These are phyloP conservation scores for Arabis alpina DNA, from an alignment of 345 rosid genomes.

Conservation along the genomic window DNA sequence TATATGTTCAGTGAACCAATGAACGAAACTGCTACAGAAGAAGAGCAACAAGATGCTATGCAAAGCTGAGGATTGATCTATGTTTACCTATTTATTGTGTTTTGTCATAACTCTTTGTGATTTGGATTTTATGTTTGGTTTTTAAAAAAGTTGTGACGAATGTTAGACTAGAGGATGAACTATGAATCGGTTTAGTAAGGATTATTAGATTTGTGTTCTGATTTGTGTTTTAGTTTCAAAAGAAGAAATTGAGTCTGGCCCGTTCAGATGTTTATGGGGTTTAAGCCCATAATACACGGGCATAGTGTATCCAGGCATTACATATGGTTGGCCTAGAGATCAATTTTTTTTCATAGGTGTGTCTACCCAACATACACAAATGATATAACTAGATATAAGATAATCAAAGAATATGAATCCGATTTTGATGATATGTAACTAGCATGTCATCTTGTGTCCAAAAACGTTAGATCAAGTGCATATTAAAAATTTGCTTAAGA, in stretches of 20 bases:
- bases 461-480: no score
- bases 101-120: constrained; percentile 1
- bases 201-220: not conserved
- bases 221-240: not conserved
- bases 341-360: no score
- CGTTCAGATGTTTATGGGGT: no score
- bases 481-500: no score
- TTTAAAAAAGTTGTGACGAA: not conserved
- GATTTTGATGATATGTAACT: no score
- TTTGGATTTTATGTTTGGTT: constrained; percentile 13
- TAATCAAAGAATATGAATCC: no score
- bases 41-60: constrained; percentile 55
- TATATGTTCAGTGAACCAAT: constrained; percentile 78
- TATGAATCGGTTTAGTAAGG: constrained; percentile 1
- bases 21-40: constrained; percentile 43
- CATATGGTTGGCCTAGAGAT: no score
- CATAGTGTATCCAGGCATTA: no score
- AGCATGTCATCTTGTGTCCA: no score
- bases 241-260: constrained; percentile 3
- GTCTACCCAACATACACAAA: no score
- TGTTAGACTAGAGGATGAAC: not conserved
- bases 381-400: no score
- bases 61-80: constrained; percentile 34
- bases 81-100: not conserved
- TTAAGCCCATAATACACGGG: not conserved